Evolutionary conservation across 371 early-diverging fungal species (phyloP).

Genomic region (Zychaea mexicana): DNA sequence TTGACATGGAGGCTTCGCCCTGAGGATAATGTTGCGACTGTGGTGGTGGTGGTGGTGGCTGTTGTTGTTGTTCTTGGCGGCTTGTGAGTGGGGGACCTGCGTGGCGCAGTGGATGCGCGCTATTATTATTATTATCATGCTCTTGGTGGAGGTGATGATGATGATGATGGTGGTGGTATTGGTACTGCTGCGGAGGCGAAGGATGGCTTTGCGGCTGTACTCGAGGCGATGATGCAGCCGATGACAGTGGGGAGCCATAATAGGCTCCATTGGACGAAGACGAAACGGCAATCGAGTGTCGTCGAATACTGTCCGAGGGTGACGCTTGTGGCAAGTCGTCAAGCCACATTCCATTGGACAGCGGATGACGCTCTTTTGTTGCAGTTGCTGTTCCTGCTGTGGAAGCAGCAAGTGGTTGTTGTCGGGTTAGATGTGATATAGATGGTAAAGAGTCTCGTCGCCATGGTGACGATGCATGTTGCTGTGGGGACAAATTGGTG

Average conservation of each 20-base stretch:
- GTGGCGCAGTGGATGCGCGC: constrained; percentile 4
- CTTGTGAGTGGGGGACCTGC: background rate
- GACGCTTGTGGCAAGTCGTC: constrained; percentile 9
- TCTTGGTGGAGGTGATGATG: constrained; percentile 1
- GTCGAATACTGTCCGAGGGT: constrained; percentile 7
- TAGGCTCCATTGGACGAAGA: background rate
- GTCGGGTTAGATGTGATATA: constrained; percentile 34
- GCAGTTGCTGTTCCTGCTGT: constrained; percentile 2
- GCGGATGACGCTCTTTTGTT: constrained; percentile 7
- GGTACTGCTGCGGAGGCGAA: constrained; percentile 7
- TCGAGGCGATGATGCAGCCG: constrained; percentile 4
- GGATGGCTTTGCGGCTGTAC: constrained; percentile 7
- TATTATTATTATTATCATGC: background rate
- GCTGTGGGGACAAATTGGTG: background rate
- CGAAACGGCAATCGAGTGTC: constrained; percentile 23
- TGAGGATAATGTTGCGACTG: background rate
- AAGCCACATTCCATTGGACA: constrained; percentile 16
- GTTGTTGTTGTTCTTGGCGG: background rate
- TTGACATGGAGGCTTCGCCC: background rate
- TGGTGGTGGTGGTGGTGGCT: background rate
- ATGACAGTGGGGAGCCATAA: constrained; percentile 11
- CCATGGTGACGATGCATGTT: constrained; percentile 15
- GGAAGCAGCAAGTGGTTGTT: background rate
- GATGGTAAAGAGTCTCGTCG: constrained; percentile 43
- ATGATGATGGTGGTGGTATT: no score